Conservation (phyloP, 2,329 filamentous ascomycete species). For the Tothia fuscella region DNA sequence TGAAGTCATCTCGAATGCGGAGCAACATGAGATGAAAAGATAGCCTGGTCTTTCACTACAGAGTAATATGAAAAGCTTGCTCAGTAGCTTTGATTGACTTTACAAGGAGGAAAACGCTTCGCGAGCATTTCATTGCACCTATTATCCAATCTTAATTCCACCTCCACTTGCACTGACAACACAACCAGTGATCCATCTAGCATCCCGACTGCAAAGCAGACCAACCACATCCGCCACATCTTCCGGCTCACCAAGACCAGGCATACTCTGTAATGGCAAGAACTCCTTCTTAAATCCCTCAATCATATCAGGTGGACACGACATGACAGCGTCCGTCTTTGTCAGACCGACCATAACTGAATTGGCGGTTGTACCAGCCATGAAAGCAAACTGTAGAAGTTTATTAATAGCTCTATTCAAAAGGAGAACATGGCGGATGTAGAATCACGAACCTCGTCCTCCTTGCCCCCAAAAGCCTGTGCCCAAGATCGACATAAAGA, state of each 20-base stretch:
- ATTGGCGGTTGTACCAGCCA: constrained; percentile 26
- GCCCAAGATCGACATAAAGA: constrained; percentile 27
- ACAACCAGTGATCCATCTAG: constrained; percentile 26
- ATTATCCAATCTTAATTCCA: constrained; percentile 21
- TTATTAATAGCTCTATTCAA: not conserved
- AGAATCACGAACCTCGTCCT: constrained; percentile 15
- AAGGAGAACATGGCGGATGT: not conserved
- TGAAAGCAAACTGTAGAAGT: constrained; percentile 19
- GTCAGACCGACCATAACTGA: constrained; percentile 23
- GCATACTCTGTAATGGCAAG: constrained; percentile 23
- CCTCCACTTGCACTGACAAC: constrained; percentile 27
- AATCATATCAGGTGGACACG: constrained; percentile 22
- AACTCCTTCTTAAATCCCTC: constrained; percentile 23
- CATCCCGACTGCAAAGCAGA: constrained; percentile 23
- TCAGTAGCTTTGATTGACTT: no score
- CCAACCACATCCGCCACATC: constrained; percentile 27
- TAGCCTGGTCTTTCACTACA: no score
- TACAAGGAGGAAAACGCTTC: no score
- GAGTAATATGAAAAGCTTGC: no score
- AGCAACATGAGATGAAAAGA: no score
- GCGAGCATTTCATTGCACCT: not conserved
- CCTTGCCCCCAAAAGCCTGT: constrained; percentile 25
- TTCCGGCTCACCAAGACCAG: constrained; percentile 23
- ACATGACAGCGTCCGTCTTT: constrained; percentile 23
- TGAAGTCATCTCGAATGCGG: no score